A percentile compares a stretch with the other conserved stretches of the same genome.
phyloP scores from a whole-genome alignment of 352 stramenopile species.

The Plasmopara muralis region DNA sequence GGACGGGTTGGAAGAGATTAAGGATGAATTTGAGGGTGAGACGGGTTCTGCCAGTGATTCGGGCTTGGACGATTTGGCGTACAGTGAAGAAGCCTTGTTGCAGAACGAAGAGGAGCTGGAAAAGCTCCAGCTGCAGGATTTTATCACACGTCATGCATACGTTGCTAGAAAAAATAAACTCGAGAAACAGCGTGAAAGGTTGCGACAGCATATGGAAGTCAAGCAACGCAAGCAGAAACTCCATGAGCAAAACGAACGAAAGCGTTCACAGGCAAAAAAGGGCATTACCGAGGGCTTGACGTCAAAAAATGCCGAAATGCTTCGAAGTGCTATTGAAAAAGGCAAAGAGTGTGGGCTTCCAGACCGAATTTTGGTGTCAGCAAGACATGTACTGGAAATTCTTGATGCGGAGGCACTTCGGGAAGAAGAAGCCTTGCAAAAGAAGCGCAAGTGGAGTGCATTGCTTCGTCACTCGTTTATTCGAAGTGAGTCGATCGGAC shows the following conservation, averaged over 20 bases:
- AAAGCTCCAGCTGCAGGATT: slow-evolving; percentile 44
- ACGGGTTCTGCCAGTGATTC: slow-evolving; percentile 47
- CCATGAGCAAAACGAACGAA: slow-evolving; percentile 61
- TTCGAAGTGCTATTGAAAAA: slow-evolving; percentile 62
- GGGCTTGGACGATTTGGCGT: slow-evolving; percentile 52
- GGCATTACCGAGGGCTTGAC: slow-evolving; percentile 55
- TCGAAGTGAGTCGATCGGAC: slow-evolving; percentile 64
- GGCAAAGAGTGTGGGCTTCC: slow-evolving; percentile 61
- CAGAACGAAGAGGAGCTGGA: slow-evolving; percentile 78
- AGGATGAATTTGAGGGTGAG: slow-evolving; percentile 27
- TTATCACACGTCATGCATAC: slow-evolving; percentile 79
- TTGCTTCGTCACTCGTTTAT: slow-evolving; percentile 65
- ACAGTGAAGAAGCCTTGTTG: slow-evolving; percentile 49
- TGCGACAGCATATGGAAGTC: slow-evolving; percentile 46
- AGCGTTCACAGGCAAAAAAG: slow-evolving; percentile 53
- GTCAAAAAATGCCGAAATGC: slow-evolving; percentile 45
- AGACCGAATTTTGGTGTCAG: slow-evolving; percentile 59
- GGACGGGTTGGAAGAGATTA: slow-evolving; percentile 35
- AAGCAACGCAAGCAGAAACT: slow-evolving; percentile 60
- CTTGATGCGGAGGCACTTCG: slow-evolving; percentile 56
- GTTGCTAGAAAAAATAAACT: slow-evolving; percentile 66
- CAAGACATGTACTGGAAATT: slow-evolving; percentile 69
- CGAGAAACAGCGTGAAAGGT: slow-evolving; percentile 53
- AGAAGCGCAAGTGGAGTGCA: slow-evolving; percentile 58
- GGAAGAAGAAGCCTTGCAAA: slow-evolving; percentile 52